A percentile compares a stretch with the other conserved stretches of the same genome.
phyloP scores from a whole-genome alignment of 371 early-diverging fungal genomes.

The Rhizomucor pusillus region DNA sequence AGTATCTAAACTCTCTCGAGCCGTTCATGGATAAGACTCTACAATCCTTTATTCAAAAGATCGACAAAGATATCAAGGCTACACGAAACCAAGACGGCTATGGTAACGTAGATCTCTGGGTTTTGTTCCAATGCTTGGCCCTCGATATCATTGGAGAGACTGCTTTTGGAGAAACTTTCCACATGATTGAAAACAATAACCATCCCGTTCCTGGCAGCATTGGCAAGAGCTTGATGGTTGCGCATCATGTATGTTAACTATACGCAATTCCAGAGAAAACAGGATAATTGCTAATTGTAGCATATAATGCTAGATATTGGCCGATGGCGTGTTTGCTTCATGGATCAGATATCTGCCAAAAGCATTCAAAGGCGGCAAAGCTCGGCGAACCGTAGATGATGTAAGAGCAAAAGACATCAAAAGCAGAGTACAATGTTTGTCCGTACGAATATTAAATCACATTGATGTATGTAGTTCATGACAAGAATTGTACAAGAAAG shows the following conservation, averaged over 20 bases:
- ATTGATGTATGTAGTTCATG: conserved; percentile 23
- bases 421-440: not conserved
- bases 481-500: conserved; percentile 22
- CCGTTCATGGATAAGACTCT: conserved; percentile 23
- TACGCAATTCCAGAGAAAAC: not conserved
- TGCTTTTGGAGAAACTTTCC: conserved; percentile 41
- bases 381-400: no score
- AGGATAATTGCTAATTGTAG: not conserved
- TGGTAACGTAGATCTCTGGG: conserved; percentile 31
- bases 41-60: conserved; percentile 15
- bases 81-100: conserved; percentile 3
- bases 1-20: conserved; percentile 39
- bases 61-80: conserved; percentile 14
- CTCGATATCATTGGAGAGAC: conserved; percentile 45
- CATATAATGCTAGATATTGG: no score
- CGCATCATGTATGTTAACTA: conserved; percentile 3
- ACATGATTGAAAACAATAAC: conserved; percentile 38
- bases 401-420: not conserved
- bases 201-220: conserved; percentile 29
- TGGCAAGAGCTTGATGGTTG: not conserved
- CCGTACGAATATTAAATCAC: no score
- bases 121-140: conserved; percentile 30
- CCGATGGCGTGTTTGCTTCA: no score
- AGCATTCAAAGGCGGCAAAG: no score
- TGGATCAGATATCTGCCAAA: no score